Conservation (phyloP, 129 eudicot species). For the Flaveria ramosissima region DNA sequence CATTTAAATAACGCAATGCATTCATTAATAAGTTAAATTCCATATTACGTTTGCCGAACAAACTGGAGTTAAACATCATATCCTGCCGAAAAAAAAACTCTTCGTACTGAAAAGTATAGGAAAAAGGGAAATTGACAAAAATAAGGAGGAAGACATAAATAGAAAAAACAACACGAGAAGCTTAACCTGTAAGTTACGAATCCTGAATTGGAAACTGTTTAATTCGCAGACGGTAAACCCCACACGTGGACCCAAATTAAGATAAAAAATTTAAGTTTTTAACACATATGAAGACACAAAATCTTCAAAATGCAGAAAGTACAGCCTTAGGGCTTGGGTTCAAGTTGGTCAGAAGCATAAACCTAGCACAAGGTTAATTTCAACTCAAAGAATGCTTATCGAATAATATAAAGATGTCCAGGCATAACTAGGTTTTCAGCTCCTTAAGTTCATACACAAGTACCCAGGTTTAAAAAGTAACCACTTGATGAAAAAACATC, state of each 20-base stretch:
- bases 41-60: neutral
- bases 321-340: neutral
- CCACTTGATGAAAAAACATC: constrained; percentile 6
- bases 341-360: constrained; percentile 3
- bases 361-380: neutral
- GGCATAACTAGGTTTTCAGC: constrained; percentile 16
- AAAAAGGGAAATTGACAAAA: neutral
- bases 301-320: constrained; percentile 19
- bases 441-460: neutral
- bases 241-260: neutral
- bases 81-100: neutral
- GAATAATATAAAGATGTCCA: neutral
- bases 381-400: constrained; percentile 8
- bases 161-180: neutral
- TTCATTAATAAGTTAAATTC: neutral
- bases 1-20: neutral
- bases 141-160: neutral
- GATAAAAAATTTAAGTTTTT: neutral
- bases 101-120: neutral
- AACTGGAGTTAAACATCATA: constrained; percentile 9
- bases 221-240: neutral
- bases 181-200: neutral
- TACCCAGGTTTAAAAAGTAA: constrained; percentile 14
- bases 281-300: neutral
- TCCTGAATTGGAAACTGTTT: neutral